Evolutionary conservation across 2,329 filamentous ascomycete genomes (phyloP).

Genomic region (Diaporthe batatas): DNA sequence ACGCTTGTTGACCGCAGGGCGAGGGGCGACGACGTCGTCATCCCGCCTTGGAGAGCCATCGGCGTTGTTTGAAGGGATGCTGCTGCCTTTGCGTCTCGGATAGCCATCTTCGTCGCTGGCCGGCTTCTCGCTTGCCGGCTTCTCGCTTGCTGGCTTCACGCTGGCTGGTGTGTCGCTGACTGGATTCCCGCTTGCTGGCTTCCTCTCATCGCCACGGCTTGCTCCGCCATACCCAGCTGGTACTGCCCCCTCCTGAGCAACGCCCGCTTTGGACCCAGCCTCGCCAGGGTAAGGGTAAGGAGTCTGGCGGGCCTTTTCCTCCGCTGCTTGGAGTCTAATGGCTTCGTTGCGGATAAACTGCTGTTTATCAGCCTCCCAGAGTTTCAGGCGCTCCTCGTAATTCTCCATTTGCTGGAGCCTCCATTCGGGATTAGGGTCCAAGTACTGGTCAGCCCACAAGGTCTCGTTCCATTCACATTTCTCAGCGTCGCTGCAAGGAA

Average conservation of each 20-base stretch:
- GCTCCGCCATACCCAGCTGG: slow-evolving; percentile 12
- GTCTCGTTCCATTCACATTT: slow-evolving; percentile 68
- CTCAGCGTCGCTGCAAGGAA: slow-evolving; percentile 62
- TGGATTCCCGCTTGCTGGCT: neutral
- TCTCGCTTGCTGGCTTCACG: neutral
- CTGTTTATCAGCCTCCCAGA: slow-evolving; percentile 51
- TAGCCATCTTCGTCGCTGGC: slow-evolving; percentile 3
- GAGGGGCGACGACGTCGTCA: neutral
- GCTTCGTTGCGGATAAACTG: slow-evolving; percentile 48
- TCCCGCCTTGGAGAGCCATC: slow-evolving; percentile 21
- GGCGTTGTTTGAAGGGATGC: neutral
- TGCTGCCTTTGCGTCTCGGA: slow-evolving; percentile 1
- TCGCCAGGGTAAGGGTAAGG: neutral
- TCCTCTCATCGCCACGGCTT: neutral
- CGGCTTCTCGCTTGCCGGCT: no score
- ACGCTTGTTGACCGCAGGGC: slow-evolving; percentile 10
- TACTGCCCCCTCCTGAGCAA: slow-evolving; percentile 1
- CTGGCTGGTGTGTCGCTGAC: neutral
- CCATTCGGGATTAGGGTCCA: slow-evolving; percentile 61
- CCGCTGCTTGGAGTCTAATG: slow-evolving; percentile 45
- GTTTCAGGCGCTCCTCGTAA: slow-evolving; percentile 56
- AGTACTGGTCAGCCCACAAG: slow-evolving; percentile 58
- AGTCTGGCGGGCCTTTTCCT: slow-evolving; percentile 34
- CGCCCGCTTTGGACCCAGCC: neutral
- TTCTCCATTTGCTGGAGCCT: slow-evolving; percentile 59